Conservation (phyloP, 2,329 filamentous ascomycete genomes). For the Aspergillus tubingensis region DNA sequence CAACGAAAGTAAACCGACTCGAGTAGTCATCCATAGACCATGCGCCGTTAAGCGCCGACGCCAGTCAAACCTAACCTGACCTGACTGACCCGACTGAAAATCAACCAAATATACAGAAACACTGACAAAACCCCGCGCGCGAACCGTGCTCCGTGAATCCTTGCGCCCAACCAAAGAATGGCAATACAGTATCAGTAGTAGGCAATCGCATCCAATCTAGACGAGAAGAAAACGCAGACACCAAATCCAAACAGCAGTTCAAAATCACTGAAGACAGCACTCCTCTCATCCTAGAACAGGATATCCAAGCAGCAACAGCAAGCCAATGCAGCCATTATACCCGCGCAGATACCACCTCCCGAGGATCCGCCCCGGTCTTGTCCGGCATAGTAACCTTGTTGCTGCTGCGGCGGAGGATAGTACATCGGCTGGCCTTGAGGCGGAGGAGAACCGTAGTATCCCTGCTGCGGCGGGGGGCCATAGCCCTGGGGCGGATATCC, state of each 20-base stretch:
- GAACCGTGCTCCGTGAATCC: background rate
- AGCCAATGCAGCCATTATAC: constrained; percentile 49
- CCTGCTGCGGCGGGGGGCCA: constrained; percentile 25
- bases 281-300: constrained; percentile 37
- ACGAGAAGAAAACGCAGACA: constrained; percentile 4
- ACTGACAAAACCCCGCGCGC: background rate
- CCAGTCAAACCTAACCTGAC: background rate
- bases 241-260: constrained; percentile 16
- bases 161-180: background rate
- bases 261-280: background rate
- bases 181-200: background rate
- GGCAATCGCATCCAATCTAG: background rate
- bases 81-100: background rate
- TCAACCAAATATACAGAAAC: constrained; percentile 1
- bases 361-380: constrained; percentile 32
- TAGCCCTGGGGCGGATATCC: constrained; percentile 32
- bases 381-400: constrained; percentile 42
- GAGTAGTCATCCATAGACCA: background rate
- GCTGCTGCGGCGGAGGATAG: constrained; percentile 41
- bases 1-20: background rate
- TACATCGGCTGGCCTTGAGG: constrained; percentile 35
- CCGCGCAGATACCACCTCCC: constrained; percentile 48
- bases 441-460: constrained; percentile 30
- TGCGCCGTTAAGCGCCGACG: constrained; percentile 3
- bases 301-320: constrained; percentile 55